Conservation (phyloP, 768 basidiomycete genomes). For the Neoboletus magnificus region DNA sequence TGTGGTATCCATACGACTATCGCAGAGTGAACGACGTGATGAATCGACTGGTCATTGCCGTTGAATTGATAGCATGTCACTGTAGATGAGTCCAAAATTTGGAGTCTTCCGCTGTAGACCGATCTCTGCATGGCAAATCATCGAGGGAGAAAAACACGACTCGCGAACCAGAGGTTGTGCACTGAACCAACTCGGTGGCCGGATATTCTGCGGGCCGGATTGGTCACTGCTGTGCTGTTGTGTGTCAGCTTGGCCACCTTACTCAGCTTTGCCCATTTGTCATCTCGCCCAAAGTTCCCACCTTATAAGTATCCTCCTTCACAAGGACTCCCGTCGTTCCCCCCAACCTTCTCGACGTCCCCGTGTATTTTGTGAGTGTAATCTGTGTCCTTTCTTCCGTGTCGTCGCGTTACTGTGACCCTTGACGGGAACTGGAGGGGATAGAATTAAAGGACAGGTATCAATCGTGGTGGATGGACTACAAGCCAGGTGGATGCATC, state of each 20-base stretch:
- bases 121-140: too few relatives aligned
- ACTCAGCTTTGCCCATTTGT: conserved; percentile 24
- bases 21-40: too few relatives aligned
- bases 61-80: too few relatives aligned
- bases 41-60: too few relatives aligned
- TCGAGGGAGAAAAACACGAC: too few relatives aligned
- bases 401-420: not conserved
- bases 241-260: not conserved
- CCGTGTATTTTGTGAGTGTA: conserved; percentile 23
- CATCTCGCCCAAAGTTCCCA: conserved; percentile 17
- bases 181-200: too few relatives aligned
- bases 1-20: too few relatives aligned
- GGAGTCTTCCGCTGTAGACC: too few relatives aligned
- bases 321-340: not conserved
- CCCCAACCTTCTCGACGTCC: conserved; percentile 4
- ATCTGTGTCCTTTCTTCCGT: not conserved
- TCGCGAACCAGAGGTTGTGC: too few relatives aligned
- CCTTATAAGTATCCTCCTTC: conserved; percentile 16
- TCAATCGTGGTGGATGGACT: conserved; percentile 14
- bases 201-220: not conserved
- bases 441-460: not conserved
- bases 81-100: too few relatives aligned
- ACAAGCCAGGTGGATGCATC: conserved; percentile 8
- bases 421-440: not conserved
- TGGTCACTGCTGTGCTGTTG: not conserved